Conservation (phyloP, 495 filamentous ascomycete genomes). For the Penicillium manginii region DNA sequence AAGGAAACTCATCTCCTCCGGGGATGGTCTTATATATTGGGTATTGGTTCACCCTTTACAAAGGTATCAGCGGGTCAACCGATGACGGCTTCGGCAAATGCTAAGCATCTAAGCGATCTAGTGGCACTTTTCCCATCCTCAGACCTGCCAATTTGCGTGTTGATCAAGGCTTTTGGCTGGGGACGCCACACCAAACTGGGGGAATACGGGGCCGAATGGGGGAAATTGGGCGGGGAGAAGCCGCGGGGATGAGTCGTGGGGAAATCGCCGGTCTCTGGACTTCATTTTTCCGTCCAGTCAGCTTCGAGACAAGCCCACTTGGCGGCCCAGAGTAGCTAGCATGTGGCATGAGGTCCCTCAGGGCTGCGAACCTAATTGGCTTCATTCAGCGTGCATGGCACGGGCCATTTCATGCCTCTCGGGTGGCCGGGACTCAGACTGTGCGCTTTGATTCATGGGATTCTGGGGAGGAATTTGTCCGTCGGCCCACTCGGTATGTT, state of each 20-base stretch:
- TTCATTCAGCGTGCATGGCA: not conserved
- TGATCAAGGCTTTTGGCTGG: too few species aligned
- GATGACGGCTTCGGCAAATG: slow-evolving; percentile 9
- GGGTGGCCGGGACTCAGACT: not conserved
- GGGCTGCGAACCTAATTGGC: not conserved
- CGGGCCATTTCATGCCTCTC: slow-evolving; percentile 6
- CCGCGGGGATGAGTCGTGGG: slow-evolving; percentile 16
- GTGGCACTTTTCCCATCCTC: slow-evolving; percentile 7
- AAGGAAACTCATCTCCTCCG: not conserved
- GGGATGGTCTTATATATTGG: slow-evolving; percentile 24
- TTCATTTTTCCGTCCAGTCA: slow-evolving; percentile 28
- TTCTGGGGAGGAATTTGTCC: slow-evolving; percentile 1
- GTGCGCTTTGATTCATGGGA: slow-evolving; percentile 22
- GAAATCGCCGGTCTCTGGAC: not conserved
- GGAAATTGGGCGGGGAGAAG: slow-evolving; percentile 22
- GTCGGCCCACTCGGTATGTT: slow-evolving; percentile 10
- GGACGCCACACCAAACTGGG: slow-evolving; percentile 4
- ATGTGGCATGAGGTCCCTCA: not conserved
- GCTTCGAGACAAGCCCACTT: not conserved
- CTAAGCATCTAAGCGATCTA: slow-evolving; percentile 13
- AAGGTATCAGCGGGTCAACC: slow-evolving; percentile 9
- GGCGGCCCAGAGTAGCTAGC: not conserved
- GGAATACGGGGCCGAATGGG: slow-evolving; percentile 23
- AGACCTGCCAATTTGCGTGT: not conserved
- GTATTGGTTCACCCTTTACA: not conserved